A percentile compares a stretch with the other conserved stretches of the same genome.
Evolutionary conservation across 2,329 filamentous ascomycete species (phyloP).

Genomic region (Alternaria sp.): DNA sequence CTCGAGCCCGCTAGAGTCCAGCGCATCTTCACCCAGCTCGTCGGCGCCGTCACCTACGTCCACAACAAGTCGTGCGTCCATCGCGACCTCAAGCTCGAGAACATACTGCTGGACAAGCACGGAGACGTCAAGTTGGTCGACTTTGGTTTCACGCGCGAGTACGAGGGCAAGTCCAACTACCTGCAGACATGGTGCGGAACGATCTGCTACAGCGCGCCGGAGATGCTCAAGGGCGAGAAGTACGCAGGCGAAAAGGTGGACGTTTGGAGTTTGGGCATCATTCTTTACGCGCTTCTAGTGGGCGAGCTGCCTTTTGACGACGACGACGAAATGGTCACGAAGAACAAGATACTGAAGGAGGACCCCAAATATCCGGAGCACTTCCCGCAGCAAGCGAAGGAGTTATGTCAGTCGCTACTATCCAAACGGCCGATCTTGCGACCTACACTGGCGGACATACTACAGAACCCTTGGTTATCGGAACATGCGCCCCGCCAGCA

Average conservation of each 20-base stretch:
- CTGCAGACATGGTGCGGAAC: constrained; percentile 98
- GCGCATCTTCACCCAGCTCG: constrained; percentile 93
- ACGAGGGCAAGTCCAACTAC: constrained; percentile 92
- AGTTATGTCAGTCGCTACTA: constrained; percentile 78
- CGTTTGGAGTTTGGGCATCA: constrained; percentile 89
- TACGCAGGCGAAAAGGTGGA: constrained; percentile 98
- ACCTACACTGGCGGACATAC: constrained; percentile 81
- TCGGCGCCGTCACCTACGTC: constrained; percentile 93
- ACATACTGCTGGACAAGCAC: constrained; percentile 93
- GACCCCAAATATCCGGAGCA: constrained; percentile 86
- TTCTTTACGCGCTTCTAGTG: constrained; percentile 80
- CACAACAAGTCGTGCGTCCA: constrained; percentile 96
- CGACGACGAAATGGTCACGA: constrained; percentile 87
- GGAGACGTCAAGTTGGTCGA: constrained; percentile 98
- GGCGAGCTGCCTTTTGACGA: constrained; percentile 95
- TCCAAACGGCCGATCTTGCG: constrained; percentile 88
- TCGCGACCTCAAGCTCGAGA: constrained; percentile 94
- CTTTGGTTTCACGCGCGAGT: constrained; percentile 97
- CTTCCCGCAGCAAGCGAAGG: constrained; percentile 77
- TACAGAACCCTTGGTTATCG: constrained; percentile 84
- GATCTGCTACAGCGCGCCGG: constrained; percentile 95
- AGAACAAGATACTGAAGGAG: constrained; percentile 80
- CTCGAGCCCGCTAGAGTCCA: constrained; percentile 87
- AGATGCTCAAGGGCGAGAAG: constrained; percentile 98
- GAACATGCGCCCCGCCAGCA: constrained; percentile 89